A percentile compares a stretch with the other conserved stretches of the same genome.
phyloP scores from a whole-genome alignment of 2,329 filamentous ascomycete genomes.

The Graphilbum ipis-grandicollis region DNA sequence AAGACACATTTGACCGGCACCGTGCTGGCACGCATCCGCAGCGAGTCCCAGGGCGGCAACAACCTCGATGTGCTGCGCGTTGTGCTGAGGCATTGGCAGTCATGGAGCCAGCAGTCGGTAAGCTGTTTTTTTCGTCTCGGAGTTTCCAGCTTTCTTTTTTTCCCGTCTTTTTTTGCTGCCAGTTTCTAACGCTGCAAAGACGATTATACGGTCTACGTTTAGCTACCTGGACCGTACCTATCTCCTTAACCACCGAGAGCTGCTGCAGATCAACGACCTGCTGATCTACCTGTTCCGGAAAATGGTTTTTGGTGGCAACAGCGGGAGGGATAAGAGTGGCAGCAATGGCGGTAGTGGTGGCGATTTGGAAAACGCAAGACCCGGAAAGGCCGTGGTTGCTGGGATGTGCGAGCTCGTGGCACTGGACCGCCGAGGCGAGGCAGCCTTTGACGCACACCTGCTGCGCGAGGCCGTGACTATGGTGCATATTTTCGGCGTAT shows the following conservation, averaged over 20 bases:
- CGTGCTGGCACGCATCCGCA: conserved; percentile 37
- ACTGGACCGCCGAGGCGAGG: conserved; percentile 44
- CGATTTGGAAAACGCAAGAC: conserved; percentile 2
- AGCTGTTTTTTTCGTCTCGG: no score
- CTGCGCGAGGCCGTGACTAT: conserved; percentile 64
- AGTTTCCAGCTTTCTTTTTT: no score
- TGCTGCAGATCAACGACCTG: conserved; percentile 64
- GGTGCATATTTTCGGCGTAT: conserved; percentile 71
- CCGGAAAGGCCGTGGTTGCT: conserved; percentile 21
- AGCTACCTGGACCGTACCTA: conserved; percentile 89
- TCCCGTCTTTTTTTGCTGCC: no score
- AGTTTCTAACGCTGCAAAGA: no score
- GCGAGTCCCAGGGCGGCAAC: conserved; percentile 28
- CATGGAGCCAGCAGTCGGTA: conserved; percentile 66
- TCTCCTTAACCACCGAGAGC: conserved; percentile 54
- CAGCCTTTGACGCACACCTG: conserved; percentile 42
- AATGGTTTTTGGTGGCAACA: conserved; percentile 26
- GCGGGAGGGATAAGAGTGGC: neutral
- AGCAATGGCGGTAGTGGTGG: neutral
- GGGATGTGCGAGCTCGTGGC: conserved; percentile 65
- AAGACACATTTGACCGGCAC: conserved; percentile 47
- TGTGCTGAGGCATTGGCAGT: conserved; percentile 45
- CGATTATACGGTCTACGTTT: conserved; percentile 71
- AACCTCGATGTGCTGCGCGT: conserved; percentile 46
- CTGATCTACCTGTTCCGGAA: conserved; percentile 58